Conservation (phyloP, 2,329 filamentous ascomycete genomes). For the Albifimbria verrucaria region DNA sequence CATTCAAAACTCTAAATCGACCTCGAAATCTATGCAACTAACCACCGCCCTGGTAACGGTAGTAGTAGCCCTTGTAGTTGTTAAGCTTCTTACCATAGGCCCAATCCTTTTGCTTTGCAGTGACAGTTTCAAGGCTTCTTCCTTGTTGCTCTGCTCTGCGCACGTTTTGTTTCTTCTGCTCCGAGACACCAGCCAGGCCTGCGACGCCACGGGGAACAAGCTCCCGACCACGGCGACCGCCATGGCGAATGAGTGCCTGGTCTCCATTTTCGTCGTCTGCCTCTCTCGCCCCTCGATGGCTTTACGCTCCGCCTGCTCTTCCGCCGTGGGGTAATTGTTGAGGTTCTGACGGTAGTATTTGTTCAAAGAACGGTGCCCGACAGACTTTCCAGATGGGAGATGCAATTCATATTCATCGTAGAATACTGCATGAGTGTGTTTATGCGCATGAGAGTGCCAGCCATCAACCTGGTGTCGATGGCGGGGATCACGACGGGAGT, state of each 20-base stretch:
- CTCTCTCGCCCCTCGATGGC: conserved; percentile 53
- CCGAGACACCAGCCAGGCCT: conserved; percentile 75
- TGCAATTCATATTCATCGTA: conserved; percentile 93
- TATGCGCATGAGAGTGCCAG: conserved; percentile 80
- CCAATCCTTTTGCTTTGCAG: conserved; percentile 62
- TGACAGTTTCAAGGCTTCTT: conserved; percentile 60
- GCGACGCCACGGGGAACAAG: conserved; percentile 66
- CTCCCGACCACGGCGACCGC: conserved; percentile 45
- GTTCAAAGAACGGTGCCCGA: conserved; percentile 84
- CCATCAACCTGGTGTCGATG: conserved; percentile 73
- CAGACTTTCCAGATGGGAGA: conserved; percentile 82
- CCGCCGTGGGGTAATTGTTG: conserved; percentile 73
- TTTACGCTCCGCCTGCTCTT: conserved; percentile 69
- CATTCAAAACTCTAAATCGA: no score
- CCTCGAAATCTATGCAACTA: conserved; percentile 23
- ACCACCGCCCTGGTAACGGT: conserved; percentile 44
- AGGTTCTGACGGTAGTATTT: conserved; percentile 93
- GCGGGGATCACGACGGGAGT: conserved; percentile 67
- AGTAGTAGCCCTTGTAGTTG: conserved; percentile 63
- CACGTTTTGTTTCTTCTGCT: conserved; percentile 70
- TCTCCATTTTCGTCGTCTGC: conserved; percentile 11
- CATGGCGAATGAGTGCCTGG: conserved; percentile 32
- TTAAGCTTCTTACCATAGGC: conserved; percentile 72
- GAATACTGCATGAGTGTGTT: conserved; percentile 71
- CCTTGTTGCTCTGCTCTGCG: conserved; percentile 65